These are phyloP conservation scores for Triticum urartu DNA, from an alignment of 176 grass and related monocot species.

Conservation along the genomic window DNA sequence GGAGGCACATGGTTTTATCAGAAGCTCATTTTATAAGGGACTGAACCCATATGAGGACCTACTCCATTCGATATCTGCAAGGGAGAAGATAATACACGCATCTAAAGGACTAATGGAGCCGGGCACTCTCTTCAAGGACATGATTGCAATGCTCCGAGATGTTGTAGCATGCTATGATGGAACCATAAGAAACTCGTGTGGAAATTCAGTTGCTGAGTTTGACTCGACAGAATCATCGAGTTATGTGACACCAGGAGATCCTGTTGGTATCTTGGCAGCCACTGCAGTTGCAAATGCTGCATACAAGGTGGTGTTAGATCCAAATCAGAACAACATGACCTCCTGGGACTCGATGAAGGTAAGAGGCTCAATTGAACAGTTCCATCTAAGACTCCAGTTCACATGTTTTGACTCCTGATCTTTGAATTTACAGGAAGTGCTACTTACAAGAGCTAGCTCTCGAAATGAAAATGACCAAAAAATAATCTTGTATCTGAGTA, in stretches of 20 bases:
- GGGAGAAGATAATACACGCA: constrained; percentile 43
- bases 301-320: constrained; percentile 60
- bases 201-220: constrained; percentile 46
- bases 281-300: constrained; percentile 62
- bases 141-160: constrained; percentile 72
- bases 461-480: constrained; percentile 33
- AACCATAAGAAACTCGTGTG: constrained; percentile 46
- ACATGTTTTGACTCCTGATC: constrained; percentile 20
- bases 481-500: constrained; percentile 47
- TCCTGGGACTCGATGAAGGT: constrained; percentile 69
- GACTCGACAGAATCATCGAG: background rate
- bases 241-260: constrained; percentile 47
- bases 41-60: constrained; percentile 55
- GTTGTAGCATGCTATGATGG: constrained; percentile 58
- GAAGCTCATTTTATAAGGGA: constrained; percentile 50
- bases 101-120: constrained; percentile 56
- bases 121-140: constrained; percentile 56
- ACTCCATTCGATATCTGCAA: constrained; percentile 51
- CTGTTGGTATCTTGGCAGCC: constrained; percentile 61
- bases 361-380: background rate
- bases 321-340: constrained; percentile 47
- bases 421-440: constrained; percentile 48
- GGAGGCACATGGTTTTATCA: constrained; percentile 39
- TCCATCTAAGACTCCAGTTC: constrained; percentile 4
- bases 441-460: constrained; percentile 39